Evolutionary conservation across 148 eudicot species (phyloP).

Genomic region (Persicaria maculosa): DNA sequence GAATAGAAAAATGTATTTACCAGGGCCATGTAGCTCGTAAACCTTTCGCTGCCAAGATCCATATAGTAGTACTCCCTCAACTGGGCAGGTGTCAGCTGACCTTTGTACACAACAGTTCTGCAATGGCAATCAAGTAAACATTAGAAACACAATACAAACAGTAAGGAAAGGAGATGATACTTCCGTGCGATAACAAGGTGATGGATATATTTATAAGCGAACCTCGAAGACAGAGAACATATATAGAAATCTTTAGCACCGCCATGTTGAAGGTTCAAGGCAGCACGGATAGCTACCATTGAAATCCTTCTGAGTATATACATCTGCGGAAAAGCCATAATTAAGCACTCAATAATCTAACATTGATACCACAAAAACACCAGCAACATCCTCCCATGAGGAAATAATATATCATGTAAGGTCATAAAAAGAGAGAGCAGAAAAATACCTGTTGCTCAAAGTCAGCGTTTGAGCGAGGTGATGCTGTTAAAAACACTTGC

Average conservation of each 20-base stretch:
- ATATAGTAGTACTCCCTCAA: conserved; percentile 80
- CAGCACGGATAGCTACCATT: conserved; percentile 98
- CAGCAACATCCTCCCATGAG: not conserved
- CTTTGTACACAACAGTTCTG: conserved; percentile 98
- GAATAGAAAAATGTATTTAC: conserved; percentile 75
- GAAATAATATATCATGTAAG: not conserved
- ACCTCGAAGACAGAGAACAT: conserved; percentile 97
- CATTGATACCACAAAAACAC: not conserved
- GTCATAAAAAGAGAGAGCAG: not conserved
- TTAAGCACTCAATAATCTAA: not conserved
- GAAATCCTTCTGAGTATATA: conserved; percentile 91
- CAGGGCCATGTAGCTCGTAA: conserved; percentile 99
- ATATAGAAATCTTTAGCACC: conserved; percentile 88
- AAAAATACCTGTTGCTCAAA: conserved; percentile 79
- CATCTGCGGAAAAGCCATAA: conserved; percentile 44
- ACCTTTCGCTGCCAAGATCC: conserved; percentile 99
- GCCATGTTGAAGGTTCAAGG: conserved; percentile 92
- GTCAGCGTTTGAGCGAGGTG: conserved; percentile 69
- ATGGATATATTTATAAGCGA: conserved; percentile 11
- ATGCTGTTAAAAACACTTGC: conserved; percentile 92
- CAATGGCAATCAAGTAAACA: conserved; percentile 13
- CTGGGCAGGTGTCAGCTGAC: conserved; percentile 96
- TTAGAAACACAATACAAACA: not conserved
- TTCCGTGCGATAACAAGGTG: not conserved
- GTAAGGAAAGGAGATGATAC: not conserved